Evolutionary conservation across 495 filamentous ascomycete genomes (phyloP).

Genomic region (Echria macrotheca): DNA sequence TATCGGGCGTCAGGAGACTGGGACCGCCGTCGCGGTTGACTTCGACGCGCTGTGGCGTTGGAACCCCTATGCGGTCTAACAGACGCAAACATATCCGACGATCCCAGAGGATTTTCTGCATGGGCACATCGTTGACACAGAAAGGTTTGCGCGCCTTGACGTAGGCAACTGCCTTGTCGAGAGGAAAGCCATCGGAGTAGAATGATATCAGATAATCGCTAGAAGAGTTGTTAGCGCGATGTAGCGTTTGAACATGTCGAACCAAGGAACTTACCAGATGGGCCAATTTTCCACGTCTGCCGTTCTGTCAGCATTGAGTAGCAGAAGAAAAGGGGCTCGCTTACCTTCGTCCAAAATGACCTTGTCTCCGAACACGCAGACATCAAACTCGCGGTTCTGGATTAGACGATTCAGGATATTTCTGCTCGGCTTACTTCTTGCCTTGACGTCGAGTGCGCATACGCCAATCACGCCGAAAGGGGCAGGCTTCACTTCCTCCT

Average conservation of each 20-base stretch:
- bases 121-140: slow-evolving; percentile 93
- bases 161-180: slow-evolving; percentile 96
- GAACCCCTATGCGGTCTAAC: slow-evolving; percentile 80
- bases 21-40: slow-evolving; percentile 94
- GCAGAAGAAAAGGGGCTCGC: slow-evolving; percentile 15
- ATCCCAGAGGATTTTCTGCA: slow-evolving; percentile 99
- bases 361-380: slow-evolving; percentile 96
- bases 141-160: slow-evolving; percentile 87
- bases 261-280: slow-evolving; percentile 42
- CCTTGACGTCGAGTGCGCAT: slow-evolving; percentile 93
- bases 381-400: slow-evolving; percentile 86
- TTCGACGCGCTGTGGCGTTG: slow-evolving; percentile 84
- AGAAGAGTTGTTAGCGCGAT: slow-evolving; percentile 10
- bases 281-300: slow-evolving; percentile 68
- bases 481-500: slow-evolving; percentile 46
- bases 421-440: slow-evolving; percentile 88
- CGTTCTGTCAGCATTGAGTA: slow-evolving; percentile 9
- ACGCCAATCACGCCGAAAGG: slow-evolving; percentile 71
- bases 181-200: slow-evolving; percentile 93
- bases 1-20: slow-evolving; percentile 63
- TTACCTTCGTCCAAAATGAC: slow-evolving; percentile 89
- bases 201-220: slow-evolving; percentile 96
- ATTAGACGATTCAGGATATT: slow-evolving; percentile 93
- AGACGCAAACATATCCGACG: slow-evolving; percentile 81
- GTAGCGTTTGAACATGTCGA: background rate